A percentile compares a stretch with the other conserved stretches of the same genome.
phyloP scores from a whole-genome alignment of 2,329 filamentous ascomycete genomes.

The Cryphonectria japonica region DNA sequence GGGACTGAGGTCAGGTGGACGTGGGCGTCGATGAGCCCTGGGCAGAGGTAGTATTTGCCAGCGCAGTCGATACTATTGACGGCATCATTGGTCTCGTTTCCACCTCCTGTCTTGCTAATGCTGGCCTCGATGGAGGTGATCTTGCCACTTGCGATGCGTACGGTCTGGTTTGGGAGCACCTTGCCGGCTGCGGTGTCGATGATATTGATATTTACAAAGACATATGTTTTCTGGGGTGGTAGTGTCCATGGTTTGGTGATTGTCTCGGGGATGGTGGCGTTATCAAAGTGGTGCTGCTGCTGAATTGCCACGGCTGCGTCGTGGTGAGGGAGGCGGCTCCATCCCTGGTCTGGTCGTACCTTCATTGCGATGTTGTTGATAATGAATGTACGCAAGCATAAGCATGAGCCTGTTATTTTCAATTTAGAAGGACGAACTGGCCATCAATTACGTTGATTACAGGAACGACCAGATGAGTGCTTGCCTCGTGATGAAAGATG shows the following conservation, averaged over 20 bases:
- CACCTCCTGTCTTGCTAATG: not conserved
- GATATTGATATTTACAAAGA: constrained; percentile 49
- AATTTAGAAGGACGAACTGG: too few species aligned
- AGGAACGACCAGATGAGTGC: too few species aligned
- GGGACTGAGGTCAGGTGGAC: constrained; percentile 52
- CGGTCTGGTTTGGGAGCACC: constrained; percentile 36
- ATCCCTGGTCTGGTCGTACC: not conserved
- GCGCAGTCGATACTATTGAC: constrained; percentile 42
- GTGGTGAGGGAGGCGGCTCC: not conserved
- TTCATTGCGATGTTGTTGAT: not conserved
- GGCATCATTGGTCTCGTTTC: not conserved
- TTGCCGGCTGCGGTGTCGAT: constrained; percentile 44
- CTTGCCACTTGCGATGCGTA: constrained; percentile 42
- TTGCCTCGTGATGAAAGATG: not conserved
- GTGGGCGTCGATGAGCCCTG: constrained; percentile 57
- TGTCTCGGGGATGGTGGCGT: constrained; percentile 20
- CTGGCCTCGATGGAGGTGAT: constrained; percentile 36
- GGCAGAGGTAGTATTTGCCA: constrained; percentile 48
- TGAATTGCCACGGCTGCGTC: not conserved
- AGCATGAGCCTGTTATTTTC: too few species aligned
- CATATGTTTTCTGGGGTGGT: constrained; percentile 37
- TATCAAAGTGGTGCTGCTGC: too few species aligned
- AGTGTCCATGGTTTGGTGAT: constrained; percentile 43
- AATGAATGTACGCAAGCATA: not conserved
- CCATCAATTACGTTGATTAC: too few species aligned